Percentiles rank a stretch among this genome's conserved stretches.
These are phyloP conservation scores for Sphaerulina musiva DNA, from an alignment of 2,329 filamentous ascomycete species.

Conservation along the genomic window DNA sequence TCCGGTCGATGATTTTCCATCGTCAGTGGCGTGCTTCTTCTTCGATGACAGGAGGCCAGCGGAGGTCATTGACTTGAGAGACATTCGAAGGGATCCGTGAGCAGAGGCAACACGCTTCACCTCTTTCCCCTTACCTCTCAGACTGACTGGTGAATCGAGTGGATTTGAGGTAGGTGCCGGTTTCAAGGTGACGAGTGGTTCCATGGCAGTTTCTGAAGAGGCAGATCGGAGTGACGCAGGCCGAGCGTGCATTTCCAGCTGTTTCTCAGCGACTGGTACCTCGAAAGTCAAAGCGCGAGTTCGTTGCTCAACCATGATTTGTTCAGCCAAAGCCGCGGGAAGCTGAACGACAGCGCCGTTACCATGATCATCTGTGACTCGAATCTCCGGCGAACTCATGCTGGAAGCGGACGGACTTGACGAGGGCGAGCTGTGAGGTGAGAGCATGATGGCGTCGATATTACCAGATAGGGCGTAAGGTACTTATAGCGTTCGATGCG, in stretches of 20 bases:
- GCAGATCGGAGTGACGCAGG: constrained; percentile 1
- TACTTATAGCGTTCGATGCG: background rate
- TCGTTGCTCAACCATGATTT: background rate
- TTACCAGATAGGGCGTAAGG: too few species aligned
- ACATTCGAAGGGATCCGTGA: constrained; percentile 6
- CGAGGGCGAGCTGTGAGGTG: background rate
- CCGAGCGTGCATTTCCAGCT: background rate
- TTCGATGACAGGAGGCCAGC: constrained; percentile 2
- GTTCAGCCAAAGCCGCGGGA: constrained; percentile 2
- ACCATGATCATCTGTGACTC: constrained; percentile 6
- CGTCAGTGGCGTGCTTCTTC: constrained; percentile 1
- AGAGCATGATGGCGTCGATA: constrained; percentile 1
- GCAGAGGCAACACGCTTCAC: background rate
- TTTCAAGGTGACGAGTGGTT: background rate
- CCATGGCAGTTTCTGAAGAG: constrained; percentile 3
- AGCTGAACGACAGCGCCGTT: constrained; percentile 1
- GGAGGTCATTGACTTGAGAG: constrained; percentile 2
- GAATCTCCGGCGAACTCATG: constrained; percentile 7
- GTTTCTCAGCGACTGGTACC: background rate
- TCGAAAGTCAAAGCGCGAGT: constrained; percentile 3
- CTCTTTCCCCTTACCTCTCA: background rate
- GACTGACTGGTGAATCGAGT: background rate
- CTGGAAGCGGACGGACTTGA: constrained; percentile 2
- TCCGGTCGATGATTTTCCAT: background rate
- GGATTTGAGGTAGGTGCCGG: background rate